Evolutionary conservation across 345 rosid species (phyloP).

Genomic region (Gossypium thurberi): DNA sequence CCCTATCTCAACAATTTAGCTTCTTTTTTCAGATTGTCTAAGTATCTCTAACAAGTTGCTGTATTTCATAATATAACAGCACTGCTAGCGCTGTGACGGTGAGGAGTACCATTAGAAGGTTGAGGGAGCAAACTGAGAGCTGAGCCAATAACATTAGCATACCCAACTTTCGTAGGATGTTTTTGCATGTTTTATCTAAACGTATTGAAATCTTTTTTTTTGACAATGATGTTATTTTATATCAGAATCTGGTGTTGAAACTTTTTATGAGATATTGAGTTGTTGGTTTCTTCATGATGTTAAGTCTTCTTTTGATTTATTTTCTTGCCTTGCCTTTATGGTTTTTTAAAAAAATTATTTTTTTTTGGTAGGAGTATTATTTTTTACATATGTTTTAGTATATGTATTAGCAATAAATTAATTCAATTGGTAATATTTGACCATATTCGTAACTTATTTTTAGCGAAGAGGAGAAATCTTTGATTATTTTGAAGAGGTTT

Average conservation of each 20-base stretch:
- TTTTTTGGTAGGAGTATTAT: too few species aligned
- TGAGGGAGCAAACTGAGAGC: conserved; percentile 91
- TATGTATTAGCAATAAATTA: too few species aligned
- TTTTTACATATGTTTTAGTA: too few species aligned
- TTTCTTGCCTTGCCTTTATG: background rate
- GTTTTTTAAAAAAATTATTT: background rate
- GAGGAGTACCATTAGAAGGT: conserved; percentile 83
- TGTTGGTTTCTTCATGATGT: background rate
- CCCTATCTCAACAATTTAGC: background rate
- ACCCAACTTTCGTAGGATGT: background rate
- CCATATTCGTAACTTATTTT: too few species aligned
- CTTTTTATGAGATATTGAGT: background rate
- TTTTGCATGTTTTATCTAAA: background rate
- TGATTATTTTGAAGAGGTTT: too few species aligned
- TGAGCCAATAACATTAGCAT: conserved; percentile 18
- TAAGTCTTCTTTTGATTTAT: background rate
- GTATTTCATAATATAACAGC: conserved; percentile 27
- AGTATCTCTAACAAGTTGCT: background rate
- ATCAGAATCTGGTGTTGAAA: background rate
- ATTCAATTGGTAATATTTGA: too few species aligned
- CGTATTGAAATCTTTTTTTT: background rate
- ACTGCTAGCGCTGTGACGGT: conserved; percentile 87
- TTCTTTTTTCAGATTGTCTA: background rate
- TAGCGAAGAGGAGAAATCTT: too few species aligned
- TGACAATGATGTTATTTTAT: background rate